A percentile compares a stretch with the other conserved stretches of the same genome.
Conservation (phyloP, 2,329 filamentous ascomycete species). For the Cryphonectria parasitica region DNA sequence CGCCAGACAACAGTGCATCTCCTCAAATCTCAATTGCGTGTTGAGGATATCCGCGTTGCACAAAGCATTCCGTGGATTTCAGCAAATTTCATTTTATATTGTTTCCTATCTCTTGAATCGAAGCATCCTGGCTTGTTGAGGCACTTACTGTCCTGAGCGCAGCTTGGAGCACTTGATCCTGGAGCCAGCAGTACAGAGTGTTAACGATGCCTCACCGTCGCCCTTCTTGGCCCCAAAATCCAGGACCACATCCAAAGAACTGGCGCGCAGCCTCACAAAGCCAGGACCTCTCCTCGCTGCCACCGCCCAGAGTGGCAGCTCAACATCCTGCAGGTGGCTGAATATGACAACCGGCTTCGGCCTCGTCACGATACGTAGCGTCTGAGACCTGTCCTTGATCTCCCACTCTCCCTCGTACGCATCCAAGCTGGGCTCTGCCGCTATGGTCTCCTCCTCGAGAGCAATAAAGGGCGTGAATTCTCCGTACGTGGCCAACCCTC, state of each 20-base stretch:
- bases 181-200: slow-evolving; percentile 21
- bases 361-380: slow-evolving; percentile 10
- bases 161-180: slow-evolving; percentile 17
- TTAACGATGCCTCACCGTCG: slow-evolving; percentile 10
- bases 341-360: slow-evolving; percentile 9
- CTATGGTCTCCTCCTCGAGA: not conserved
- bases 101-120: not conserved
- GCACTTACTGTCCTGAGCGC: not conserved
- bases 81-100: no score
- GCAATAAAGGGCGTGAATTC: slow-evolving; percentile 5
- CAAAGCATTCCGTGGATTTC: no score
- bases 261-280: slow-evolving; percentile 14
- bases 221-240: slow-evolving; percentile 4
- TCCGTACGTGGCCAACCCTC: not conserved
- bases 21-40: no score
- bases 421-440: slow-evolving; percentile 14
- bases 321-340: slow-evolving; percentile 16
- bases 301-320: slow-evolving; percentile 19
- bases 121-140: not conserved
- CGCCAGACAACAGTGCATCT: no score
- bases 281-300: slow-evolving; percentile 16
- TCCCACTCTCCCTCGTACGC: slow-evolving; percentile 21
- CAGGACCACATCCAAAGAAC: slow-evolving; percentile 18
- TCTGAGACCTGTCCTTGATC: slow-evolving; percentile 20
- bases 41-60: no score